phyloP scores from a whole-genome alignment of 1,139 yeast genomes.

The Kodamaea sp. region DNA sequence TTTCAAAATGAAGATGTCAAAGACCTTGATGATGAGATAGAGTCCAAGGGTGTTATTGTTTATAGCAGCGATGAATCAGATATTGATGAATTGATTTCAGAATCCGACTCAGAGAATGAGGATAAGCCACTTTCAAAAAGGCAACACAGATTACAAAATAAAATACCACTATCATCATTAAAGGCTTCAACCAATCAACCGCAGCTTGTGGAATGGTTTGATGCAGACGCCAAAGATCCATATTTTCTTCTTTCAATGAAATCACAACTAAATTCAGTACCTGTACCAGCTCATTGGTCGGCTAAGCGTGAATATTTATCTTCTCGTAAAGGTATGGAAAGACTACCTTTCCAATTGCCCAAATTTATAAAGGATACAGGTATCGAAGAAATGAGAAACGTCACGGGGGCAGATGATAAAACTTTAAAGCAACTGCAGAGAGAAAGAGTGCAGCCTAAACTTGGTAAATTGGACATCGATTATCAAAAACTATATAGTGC shows the following conservation, averaged over 20 bases:
- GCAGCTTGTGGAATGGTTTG: slow-evolving; percentile 80
- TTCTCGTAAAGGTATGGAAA: slow-evolving; percentile 65
- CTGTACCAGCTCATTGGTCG: slow-evolving; percentile 86
- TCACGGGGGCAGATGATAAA: slow-evolving; percentile 32
- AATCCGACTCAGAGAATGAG: slow-evolving; percentile 10
- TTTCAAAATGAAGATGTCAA: slow-evolving; percentile 33
- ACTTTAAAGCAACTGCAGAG: slow-evolving; percentile 73
- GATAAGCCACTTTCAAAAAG: slow-evolving; percentile 27
- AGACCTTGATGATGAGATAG: slow-evolving; percentile 10
- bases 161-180: slow-evolving; percentile 64
- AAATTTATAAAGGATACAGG: slow-evolving; percentile 79
- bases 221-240: slow-evolving; percentile 83
- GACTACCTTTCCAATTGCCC: slow-evolving; percentile 75
- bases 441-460: slow-evolving; percentile 83
- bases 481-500: slow-evolving; percentile 81
- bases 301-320: slow-evolving; percentile 76
- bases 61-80: slow-evolving; percentile 17
- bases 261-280: slow-evolving; percentile 61
- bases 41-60: not conserved
- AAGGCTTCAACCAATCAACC: slow-evolving; percentile 63
- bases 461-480: slow-evolving; percentile 85
- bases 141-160: slow-evolving; percentile 48
- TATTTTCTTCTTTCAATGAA: slow-evolving; percentile 61
- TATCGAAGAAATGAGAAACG: slow-evolving; percentile 78
- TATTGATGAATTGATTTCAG: slow-evolving; percentile 9